Conservation (phyloP, 306 rosid genomes). For the Medicago lupulina region DNA sequence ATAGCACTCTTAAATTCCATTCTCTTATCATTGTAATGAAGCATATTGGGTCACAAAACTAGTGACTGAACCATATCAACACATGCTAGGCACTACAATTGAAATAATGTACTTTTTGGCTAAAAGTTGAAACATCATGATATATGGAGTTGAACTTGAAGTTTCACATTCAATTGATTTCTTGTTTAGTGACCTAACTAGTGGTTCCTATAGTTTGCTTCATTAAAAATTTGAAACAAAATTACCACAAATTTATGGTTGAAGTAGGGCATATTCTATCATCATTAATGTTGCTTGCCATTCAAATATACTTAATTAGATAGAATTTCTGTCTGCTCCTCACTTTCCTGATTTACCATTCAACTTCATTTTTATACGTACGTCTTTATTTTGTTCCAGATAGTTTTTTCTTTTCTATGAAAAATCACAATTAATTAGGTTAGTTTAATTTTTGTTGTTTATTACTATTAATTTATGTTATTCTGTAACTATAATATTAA, state of each 20-base stretch:
- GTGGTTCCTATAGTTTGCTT: slow-evolving; percentile 35
- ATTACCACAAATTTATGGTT: slow-evolving; percentile 35
- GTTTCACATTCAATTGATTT: slow-evolving; percentile 46
- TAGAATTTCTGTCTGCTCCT: slow-evolving; percentile 38
- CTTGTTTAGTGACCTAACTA: slow-evolving; percentile 12
- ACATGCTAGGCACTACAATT: slow-evolving; percentile 22
- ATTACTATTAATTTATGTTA: no score
- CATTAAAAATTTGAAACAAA: slow-evolving; percentile 31
- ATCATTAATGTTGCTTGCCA: slow-evolving; percentile 48
- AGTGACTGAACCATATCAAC: slow-evolving; percentile 16
- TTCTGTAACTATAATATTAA: no score
- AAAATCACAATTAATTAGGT: not conserved
- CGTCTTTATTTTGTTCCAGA: not conserved
- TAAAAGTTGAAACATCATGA: slow-evolving; percentile 56
- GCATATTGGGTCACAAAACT: slow-evolving; percentile 32
- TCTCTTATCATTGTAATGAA: slow-evolving; percentile 17
- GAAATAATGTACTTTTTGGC: slow-evolving; percentile 46
- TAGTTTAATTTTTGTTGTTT: not conserved
- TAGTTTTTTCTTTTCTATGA: not conserved
- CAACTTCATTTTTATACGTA: not conserved
- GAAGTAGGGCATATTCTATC: slow-evolving; percentile 39
- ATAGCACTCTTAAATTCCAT: not conserved
- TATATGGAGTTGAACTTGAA: slow-evolving; percentile 49
- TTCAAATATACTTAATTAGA: slow-evolving; percentile 34
- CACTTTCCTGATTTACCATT: not conserved